Evolutionary conservation across 2,329 filamentous ascomycete species (phyloP), one percentile per base, ranked within the genome.

Genomic region (Xylaria sp.): DNA sequence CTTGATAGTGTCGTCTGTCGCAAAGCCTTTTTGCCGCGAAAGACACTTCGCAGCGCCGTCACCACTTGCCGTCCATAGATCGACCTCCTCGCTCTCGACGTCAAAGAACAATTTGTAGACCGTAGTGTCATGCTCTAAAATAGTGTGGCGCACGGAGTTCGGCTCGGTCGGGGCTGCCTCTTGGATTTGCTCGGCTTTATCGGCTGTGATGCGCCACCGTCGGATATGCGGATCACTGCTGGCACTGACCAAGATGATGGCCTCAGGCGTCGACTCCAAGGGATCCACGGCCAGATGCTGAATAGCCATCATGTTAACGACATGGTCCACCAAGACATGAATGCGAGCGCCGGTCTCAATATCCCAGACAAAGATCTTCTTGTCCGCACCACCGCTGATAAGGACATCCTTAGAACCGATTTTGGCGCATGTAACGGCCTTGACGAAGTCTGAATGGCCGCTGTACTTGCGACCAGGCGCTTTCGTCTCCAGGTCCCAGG

Each of bases 401-500:
- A 94, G 79, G 47, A 82, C 70, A 59, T 90, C 79, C 61, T 82
- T 84, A 34, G 81, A 85, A 13, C 79, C 77, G 4, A 95, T 69
- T 23, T 76, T 81, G 10, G 83, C 79, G 66, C 82, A 85, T 11
- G 89, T 75, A 2, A 97, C 77, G 3, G 89, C 81, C 76, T 97
- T 97, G 68, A 99, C 89, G 71, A 99, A 99, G 75, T 99, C 94
- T 1, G 83, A 80, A 73, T 97, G 93, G 3, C 91, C 92, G 59
- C 82, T 81, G 66, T 87, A 92, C 64, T 80, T 86, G 62, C 77
- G 80, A n/a, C 77, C 78, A 1, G 78, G 75, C 35, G 78, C 72
- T 49, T 78, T 79, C 2, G 84, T 84, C 16, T 80, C 76, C 37
- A 88, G 76, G 68, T 90, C 81, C 89, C 91, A 97, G 37, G 88